phyloP scores from a whole-genome alignment of 1,284 basidiomycete species.

The Rhodotorula sp. region DNA sequence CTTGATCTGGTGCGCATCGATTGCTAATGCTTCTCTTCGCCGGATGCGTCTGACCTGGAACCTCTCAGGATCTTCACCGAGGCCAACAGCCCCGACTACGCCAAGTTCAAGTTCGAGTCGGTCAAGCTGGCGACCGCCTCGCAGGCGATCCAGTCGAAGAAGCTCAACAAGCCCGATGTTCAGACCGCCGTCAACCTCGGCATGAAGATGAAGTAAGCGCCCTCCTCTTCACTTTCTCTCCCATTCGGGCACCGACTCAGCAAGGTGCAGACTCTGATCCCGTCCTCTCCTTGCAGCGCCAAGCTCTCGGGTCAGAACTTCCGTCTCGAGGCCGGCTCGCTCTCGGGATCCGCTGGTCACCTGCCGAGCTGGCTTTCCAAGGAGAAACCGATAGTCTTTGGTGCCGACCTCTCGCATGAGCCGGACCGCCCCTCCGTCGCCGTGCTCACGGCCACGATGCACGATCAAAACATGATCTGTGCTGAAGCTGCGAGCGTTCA shows the following conservation, averaged over 20 bases:
- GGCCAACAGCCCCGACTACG: conserved; percentile 17
- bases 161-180: background rate
- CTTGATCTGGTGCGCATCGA: background rate
- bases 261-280: background rate
- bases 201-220: conserved; percentile 16
- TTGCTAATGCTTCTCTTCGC: too few relatives aligned
- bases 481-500: conserved; percentile 10
- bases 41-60: background rate
- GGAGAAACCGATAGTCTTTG: background rate
- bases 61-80: conserved; percentile 10
- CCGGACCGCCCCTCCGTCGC: conserved; percentile 16
- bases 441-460: conserved; percentile 4
- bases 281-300: background rate
- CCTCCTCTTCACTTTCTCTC: too few relatives aligned
- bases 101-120: conserved; percentile 7
- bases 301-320: conserved; percentile 17
- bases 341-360: background rate
- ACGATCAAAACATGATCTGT: background rate
- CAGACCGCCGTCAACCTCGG: conserved; percentile 8
- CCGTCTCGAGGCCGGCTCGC: background rate
- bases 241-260: too few relatives aligned
- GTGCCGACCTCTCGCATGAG: conserved; percentile 24
- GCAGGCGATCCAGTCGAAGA: conserved; percentile 6
- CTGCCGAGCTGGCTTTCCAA: background rate
- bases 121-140: conserved; percentile 2